phyloP scores from a whole-genome alignment of 2,329 filamentous ascomycete genomes.

The Pseudogymnoascus sp. region DNA sequence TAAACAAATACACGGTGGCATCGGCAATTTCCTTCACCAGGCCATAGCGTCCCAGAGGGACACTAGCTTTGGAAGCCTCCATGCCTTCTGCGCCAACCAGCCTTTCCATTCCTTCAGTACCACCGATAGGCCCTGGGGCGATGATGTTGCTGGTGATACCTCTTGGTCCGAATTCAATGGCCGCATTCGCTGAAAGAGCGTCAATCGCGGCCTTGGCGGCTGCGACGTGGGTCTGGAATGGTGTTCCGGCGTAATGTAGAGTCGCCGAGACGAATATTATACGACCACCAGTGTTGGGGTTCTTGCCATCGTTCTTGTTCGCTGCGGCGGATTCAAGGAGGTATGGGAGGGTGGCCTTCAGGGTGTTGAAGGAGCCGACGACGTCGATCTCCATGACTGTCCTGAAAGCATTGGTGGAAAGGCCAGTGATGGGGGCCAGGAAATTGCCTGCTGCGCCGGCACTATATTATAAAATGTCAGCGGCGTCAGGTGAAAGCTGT shows the following conservation, averaged over 20 bases:
- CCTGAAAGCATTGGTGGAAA: slow-evolving; percentile 88
- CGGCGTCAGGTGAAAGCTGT: neutral
- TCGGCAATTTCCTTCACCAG: slow-evolving; percentile 84
- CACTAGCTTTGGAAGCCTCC: slow-evolving; percentile 29
- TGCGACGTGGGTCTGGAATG: slow-evolving; percentile 81
- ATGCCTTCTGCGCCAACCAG: slow-evolving; percentile 31
- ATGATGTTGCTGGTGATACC: slow-evolving; percentile 87
- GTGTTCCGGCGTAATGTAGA: slow-evolving; percentile 82
- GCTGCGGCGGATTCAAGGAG: slow-evolving; percentile 67
- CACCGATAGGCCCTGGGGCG: slow-evolving; percentile 76
- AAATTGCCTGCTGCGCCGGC: slow-evolving; percentile 96
- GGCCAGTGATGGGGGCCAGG: slow-evolving; percentile 72
- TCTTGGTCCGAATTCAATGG: slow-evolving; percentile 82
- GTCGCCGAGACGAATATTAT: slow-evolving; percentile 88
- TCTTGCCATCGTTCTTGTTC: slow-evolving; percentile 51
- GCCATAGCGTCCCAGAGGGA: slow-evolving; percentile 73
- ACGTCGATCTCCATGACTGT: slow-evolving; percentile 95
- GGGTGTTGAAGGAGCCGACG: slow-evolving; percentile 85
- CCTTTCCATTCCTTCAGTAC: slow-evolving; percentile 74
- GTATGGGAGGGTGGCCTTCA: slow-evolving; percentile 84
- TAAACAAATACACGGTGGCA: slow-evolving; percentile 83
- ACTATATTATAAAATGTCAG: slow-evolving; percentile 37
- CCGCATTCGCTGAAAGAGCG: slow-evolving; percentile 69
- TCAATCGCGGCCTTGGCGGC: slow-evolving; percentile 91
- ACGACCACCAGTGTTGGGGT: slow-evolving; percentile 60